Conservation (phyloP, 1,284 basidiomycete genomes). For the Fomitiporia mediterranea region DNA sequence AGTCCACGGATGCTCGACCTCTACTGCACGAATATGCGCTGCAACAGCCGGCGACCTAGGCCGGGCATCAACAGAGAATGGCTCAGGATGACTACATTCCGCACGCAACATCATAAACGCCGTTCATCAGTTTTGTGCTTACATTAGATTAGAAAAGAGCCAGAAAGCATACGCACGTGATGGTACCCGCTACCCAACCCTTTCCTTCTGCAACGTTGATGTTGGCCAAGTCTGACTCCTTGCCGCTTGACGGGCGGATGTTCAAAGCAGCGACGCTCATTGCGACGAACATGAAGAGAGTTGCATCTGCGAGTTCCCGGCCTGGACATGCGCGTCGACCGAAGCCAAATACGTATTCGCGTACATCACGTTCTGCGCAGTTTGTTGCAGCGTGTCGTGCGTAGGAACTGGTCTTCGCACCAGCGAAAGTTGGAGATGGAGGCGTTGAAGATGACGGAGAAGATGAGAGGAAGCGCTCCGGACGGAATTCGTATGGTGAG, state of each 20-base stretch:
- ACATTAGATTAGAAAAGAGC: not conserved
- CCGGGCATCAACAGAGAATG: conserved; percentile 23
- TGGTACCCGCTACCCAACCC: conserved; percentile 11
- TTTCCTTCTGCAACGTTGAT: not conserved
- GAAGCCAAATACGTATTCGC: conserved; percentile 17
- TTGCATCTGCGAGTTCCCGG: conserved; percentile 20
- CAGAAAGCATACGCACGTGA: conserved; percentile 11
- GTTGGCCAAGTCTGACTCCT: not conserved
- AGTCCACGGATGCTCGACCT: conserved; percentile 17
- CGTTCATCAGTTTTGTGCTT: not conserved
- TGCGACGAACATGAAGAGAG: conserved; percentile 22
- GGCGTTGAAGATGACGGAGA: not conserved
- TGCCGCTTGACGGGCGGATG: not conserved
- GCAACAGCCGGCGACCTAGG: conserved; percentile 23
- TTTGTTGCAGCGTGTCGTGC: not conserved
- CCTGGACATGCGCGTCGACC: conserved; percentile 19
- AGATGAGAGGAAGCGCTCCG: conserved; percentile 19
- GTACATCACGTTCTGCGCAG: conserved; percentile 13
- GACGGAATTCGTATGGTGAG: conserved; percentile 20
- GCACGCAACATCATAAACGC: no score
- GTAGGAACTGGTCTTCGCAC: not conserved
- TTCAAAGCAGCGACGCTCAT: conserved; percentile 15
- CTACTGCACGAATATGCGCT: conserved; percentile 12
- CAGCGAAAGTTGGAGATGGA: not conserved
- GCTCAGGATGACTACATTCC: conserved; percentile 26